Conservation (phyloP, 2,329 filamentous ascomycete genomes). For the Cladobotryum protrusum region DNA sequence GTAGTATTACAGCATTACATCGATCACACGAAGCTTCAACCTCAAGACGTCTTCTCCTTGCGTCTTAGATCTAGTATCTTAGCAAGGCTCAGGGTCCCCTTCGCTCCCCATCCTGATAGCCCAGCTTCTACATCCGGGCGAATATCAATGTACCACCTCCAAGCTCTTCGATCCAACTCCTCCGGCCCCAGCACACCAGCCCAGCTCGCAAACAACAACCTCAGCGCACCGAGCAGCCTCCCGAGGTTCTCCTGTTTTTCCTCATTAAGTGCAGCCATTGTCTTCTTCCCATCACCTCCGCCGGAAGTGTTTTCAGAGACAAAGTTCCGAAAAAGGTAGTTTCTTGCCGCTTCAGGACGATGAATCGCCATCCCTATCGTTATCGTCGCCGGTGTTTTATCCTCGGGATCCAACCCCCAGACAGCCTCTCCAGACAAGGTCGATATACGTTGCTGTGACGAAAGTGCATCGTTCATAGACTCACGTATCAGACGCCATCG, state of each 20-base stretch:
- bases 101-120: constrained; percentile 75
- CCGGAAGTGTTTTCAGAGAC: constrained; percentile 28
- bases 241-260: constrained; percentile 66
- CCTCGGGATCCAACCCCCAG: constrained; percentile 55
- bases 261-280: constrained; percentile 42
- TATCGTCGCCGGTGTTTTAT: constrained; percentile 35
- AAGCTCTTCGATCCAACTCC: constrained; percentile 70
- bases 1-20: neutral
- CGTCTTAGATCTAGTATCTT: constrained; percentile 57
- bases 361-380: constrained; percentile 62
- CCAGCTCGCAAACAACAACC: constrained; percentile 72
- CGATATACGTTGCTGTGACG: constrained; percentile 37
- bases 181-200: constrained; percentile 50
- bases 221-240: constrained; percentile 62
- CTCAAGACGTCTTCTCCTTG: constrained; percentile 11
- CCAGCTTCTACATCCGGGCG: constrained; percentile 71
- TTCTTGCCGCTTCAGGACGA: constrained; percentile 61
- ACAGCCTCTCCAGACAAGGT: constrained; percentile 44
- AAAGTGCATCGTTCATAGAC: constrained; percentile 48
- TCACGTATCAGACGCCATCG: constrained; percentile 57
- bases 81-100: constrained; percentile 60
- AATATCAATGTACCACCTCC: constrained; percentile 74
- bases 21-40: neutral
- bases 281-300: constrained; percentile 38
- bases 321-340: constrained; percentile 56